Conservation (phyloP, 805 yeast genomes). For the Saccharomycopsis sp. region DNA sequence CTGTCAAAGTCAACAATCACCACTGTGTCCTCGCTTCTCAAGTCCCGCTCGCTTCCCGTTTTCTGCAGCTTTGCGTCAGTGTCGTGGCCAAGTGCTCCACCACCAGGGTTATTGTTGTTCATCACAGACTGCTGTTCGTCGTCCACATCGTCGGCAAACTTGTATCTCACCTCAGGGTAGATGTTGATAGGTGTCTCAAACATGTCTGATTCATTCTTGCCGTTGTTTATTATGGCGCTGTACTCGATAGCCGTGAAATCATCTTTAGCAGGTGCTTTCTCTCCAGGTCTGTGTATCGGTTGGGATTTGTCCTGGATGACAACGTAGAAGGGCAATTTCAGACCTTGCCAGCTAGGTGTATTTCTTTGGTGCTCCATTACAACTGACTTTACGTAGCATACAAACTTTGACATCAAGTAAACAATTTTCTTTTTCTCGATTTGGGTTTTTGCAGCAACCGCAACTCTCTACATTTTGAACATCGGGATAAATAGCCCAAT, state of each 20-base stretch:
- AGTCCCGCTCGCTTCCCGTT: background rate
- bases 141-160: slow-evolving; percentile 15
- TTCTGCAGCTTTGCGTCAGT: background rate
- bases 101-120: too few species aligned
- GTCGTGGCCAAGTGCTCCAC: background rate
- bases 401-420: too few species aligned
- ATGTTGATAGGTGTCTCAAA: slow-evolving; percentile 16
- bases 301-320: slow-evolving; percentile 15
- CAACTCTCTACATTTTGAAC: too few species aligned
- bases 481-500: too few species aligned
- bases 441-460: too few species aligned
- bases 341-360: background rate
- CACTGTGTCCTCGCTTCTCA: slow-evolving; percentile 14
- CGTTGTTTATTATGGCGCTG: slow-evolving; percentile 4
- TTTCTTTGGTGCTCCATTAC: too few species aligned
- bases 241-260: slow-evolving; percentile 12
- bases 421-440: too few species aligned
- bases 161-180: slow-evolving; percentile 20
- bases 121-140: background rate
- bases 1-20: slow-evolving; percentile 16
- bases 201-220: background rate
- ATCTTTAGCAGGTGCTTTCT: background rate
- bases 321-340: slow-evolving; percentile 12
- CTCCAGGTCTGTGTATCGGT: background rate
- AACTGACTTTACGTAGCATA: too few species aligned